Conservation (phyloP, 805 yeast genomes). For the Ogataea angusta region DNA sequence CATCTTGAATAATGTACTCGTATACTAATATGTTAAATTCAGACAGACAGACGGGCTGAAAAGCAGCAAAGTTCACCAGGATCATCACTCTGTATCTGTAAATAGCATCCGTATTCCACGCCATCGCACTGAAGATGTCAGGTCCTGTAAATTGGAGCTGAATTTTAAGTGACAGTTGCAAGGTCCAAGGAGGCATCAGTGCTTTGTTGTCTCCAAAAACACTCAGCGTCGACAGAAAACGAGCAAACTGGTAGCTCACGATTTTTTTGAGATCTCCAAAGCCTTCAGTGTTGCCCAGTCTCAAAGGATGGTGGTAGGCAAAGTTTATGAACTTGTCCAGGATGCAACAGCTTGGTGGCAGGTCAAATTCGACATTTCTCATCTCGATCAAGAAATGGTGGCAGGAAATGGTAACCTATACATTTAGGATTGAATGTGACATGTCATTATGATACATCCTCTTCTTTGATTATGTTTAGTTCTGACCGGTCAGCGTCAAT, state of each 20-base stretch:
- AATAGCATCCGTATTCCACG: background rate
- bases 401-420: background rate
- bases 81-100: constrained; percentile 10
- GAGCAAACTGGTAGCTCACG: constrained; percentile 8
- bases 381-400: background rate
- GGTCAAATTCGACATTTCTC: background rate
- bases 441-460: constrained; percentile 4
- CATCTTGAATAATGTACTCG: constrained; percentile 5
- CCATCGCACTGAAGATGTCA: background rate
- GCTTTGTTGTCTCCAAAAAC: background rate
- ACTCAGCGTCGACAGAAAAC: constrained; percentile 9
- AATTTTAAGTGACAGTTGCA: constrained; percentile 2
- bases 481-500: constrained; percentile 9
- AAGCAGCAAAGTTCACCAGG: constrained; percentile 7
- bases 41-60: constrained; percentile 5
- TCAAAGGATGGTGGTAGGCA: background rate
- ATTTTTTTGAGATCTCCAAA: constrained; percentile 2
- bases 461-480: constrained; percentile 16
- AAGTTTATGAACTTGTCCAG: constrained; percentile 9
- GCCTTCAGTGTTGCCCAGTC: background rate
- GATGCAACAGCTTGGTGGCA: constrained; percentile 2
- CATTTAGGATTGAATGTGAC: constrained; percentile 1
- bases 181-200: background rate
- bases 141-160: constrained; percentile 10
- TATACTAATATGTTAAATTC: constrained; percentile 10